phyloP scores from a whole-genome alignment of 148 eudicot species.

The Rhododendron griersonianum region DNA sequence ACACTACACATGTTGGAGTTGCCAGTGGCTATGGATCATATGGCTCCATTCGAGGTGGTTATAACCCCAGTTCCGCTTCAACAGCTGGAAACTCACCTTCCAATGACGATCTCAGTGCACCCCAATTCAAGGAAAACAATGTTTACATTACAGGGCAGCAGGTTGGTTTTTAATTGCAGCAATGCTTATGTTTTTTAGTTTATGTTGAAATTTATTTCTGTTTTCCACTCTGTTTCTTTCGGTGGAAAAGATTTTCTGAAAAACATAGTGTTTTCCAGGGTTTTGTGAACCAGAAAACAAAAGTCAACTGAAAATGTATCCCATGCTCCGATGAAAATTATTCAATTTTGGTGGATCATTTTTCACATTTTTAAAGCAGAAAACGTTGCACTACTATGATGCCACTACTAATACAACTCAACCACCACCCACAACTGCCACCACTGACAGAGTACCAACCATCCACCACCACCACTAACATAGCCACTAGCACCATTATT shows the following conservation, averaged over 20 bases:
- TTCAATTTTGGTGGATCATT: background rate
- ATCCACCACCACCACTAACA: background rate
- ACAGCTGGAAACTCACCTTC: conserved; percentile 53
- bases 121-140: conserved; percentile 75
- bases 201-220: background rate
- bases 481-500: background rate
- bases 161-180: conserved; percentile 38
- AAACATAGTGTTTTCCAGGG: background rate
- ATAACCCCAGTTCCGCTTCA: conserved; percentile 40
- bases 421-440: background rate
- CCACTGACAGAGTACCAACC: background rate
- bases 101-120: conserved; percentile 57
- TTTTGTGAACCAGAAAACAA: background rate
- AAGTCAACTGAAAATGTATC: background rate
- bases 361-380: background rate
- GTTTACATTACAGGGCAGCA: conserved; percentile 66
- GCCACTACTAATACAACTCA: background rate
- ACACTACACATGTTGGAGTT: conserved; percentile 49
- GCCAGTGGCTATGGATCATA: conserved; percentile 66
- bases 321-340: background rate
- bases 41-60: conserved; percentile 52
- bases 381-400: background rate
- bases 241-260: background rate
- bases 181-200: background rate
- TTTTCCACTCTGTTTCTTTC: background rate